phyloP scores from a whole-genome alignment of 2,329 filamentous ascomycete species.

The Epichloe baconii region DNA sequence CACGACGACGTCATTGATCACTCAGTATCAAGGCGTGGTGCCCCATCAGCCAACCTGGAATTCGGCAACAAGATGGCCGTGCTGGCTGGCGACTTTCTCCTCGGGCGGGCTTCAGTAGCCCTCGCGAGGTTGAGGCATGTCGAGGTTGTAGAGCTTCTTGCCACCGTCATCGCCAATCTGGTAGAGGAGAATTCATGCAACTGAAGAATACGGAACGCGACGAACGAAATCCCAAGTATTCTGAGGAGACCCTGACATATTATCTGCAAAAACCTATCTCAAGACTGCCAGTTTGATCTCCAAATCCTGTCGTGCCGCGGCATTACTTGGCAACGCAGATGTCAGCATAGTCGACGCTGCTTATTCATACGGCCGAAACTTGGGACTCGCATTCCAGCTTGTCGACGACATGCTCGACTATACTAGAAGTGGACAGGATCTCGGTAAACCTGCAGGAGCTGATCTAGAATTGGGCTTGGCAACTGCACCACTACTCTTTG shows the following conservation, averaged over 20 bases:
- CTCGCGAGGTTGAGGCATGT: conserved; percentile 81
- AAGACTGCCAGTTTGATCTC: conserved; percentile 94
- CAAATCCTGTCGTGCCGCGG: conserved; percentile 85
- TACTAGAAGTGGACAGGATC: conserved; percentile 67
- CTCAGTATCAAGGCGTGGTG: conserved; percentile 69
- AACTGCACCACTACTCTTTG: conserved; percentile 87
- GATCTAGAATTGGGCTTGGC: conserved; percentile 88
- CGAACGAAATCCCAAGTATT: conserved; percentile 73
- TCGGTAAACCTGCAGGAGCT: conserved; percentile 90
- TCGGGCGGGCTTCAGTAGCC: conserved; percentile 86
- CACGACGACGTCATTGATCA: conserved; percentile 98
- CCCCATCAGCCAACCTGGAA: conserved; percentile 79
- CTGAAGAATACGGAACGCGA: conserved; percentile 89
- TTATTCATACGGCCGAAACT: conserved; percentile 83
- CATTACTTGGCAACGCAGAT: conserved; percentile 68
- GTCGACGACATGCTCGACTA: conserved; percentile 98
- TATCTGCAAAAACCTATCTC: conserved; percentile 95
- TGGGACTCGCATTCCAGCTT: conserved; percentile 90
- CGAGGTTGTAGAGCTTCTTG: conserved; percentile 86
- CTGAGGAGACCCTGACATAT: conserved; percentile 78
- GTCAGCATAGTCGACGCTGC: conserved; percentile 75
- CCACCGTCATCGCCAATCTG: conserved; percentile 92
- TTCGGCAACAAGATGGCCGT: conserved; percentile 99
- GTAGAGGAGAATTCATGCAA: conserved; percentile 99
- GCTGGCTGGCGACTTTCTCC: conserved; percentile 87